Percentiles rank a stretch among this genome's conserved stretches.
These are phyloP conservation scores for Panus rudis DNA, from an alignment of 768 basidiomycete genomes.

Conservation along the genomic window DNA sequence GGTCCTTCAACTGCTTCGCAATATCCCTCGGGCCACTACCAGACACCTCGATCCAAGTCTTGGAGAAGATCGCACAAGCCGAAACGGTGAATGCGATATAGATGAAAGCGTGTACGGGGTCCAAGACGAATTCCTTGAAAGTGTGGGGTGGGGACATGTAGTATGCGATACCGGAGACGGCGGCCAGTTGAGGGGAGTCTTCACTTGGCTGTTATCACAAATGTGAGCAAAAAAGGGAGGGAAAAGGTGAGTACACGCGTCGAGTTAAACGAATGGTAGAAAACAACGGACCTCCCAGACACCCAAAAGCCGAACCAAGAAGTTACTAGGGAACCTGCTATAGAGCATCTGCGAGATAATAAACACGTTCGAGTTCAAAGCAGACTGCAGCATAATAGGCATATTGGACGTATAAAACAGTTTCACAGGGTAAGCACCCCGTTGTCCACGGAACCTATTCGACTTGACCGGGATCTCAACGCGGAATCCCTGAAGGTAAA, in stretches of 20 bases:
- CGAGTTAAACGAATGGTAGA: background rate
- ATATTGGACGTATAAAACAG: constrained; percentile 99
- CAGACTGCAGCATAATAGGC: constrained; percentile 99
- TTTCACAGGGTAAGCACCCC: constrained; percentile 94
- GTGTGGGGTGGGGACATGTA: constrained; percentile 99
- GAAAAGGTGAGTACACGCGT: background rate
- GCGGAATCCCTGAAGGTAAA: constrained; percentile 98
- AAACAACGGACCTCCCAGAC: constrained; percentile 84
- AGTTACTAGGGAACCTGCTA: constrained; percentile 82
- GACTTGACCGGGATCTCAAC: constrained; percentile 98
- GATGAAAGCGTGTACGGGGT: constrained; percentile 88
- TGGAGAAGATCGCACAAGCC: constrained; percentile 95
- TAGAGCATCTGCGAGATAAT: constrained; percentile 96
- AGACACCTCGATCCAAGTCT: constrained; percentile 99
- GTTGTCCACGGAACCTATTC: constrained; percentile 93
- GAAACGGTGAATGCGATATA: constrained; percentile 91
- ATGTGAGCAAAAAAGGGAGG: background rate
- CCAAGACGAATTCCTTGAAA: constrained; percentile 76
- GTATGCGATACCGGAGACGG: constrained; percentile 88
- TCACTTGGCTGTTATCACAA: constrained; percentile 68
- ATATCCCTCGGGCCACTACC: constrained; percentile 94
- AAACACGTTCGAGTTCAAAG: constrained; percentile 90
- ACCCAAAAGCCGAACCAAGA: constrained; percentile 85
- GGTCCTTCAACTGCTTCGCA: constrained; percentile 97
- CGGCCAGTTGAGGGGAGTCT: constrained; percentile 87